Evolutionary conservation across 345 rosid genomes (phyloP).

Genomic region (Turritis glabra): DNA sequence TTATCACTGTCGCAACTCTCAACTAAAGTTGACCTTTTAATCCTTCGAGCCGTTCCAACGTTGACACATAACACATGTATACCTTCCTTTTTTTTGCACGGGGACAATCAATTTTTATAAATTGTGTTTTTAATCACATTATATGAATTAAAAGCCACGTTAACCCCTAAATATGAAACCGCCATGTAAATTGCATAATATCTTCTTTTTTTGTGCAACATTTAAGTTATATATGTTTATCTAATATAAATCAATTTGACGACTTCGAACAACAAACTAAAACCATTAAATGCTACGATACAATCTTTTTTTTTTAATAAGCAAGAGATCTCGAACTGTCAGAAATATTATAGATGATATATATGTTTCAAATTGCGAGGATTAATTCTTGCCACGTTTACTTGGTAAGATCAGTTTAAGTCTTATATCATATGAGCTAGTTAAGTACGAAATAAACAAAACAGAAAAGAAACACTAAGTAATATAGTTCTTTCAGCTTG

Average conservation of each 20-base stretch:
- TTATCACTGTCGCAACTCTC: constrained; percentile 25
- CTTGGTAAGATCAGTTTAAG: not conserved
- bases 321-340: not conserved
- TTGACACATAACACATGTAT: constrained; percentile 39
- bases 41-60: constrained; percentile 26
- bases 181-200: not conserved
- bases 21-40: constrained; percentile 34
- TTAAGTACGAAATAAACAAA: not conserved
- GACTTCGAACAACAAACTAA: not conserved
- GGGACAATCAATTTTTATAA: constrained; percentile 20
- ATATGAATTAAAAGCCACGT: constrained; percentile 23
- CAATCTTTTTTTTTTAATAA: not conserved
- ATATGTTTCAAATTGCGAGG: not conserved
- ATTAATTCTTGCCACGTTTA: not conserved
- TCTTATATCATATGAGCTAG: not conserved
- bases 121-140: constrained; percentile 10
- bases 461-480: not conserved
- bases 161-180: constrained; percentile 17
- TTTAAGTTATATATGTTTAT: not conserved
- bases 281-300: not conserved
- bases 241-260: not conserved
- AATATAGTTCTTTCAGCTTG: not conserved
- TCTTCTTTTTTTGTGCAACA: not conserved
- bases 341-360: not conserved
- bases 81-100: constrained; percentile 27